Conservation (phyloP, 1,284 basidiomycete genomes). For the Volvariella surrecta region DNA sequence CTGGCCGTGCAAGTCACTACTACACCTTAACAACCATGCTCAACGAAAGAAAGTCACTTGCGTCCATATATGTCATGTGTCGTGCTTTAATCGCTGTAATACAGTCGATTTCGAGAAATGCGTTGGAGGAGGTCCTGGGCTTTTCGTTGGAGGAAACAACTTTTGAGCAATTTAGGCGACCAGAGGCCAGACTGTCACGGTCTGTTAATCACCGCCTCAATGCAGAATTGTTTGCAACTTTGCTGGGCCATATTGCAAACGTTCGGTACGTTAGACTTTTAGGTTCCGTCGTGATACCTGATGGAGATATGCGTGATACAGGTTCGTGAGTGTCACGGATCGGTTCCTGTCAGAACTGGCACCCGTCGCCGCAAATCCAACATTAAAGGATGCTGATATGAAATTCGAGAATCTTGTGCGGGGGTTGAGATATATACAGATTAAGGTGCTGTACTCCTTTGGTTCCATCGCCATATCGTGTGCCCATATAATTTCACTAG, state of each 20-base stretch:
- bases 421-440: conserved; percentile 71
- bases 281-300: conserved; percentile 3
- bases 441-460: conserved; percentile 47
- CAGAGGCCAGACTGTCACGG: conserved; percentile 57
- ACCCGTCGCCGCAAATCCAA: conserved; percentile 64
- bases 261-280: conserved; percentile 41
- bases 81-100: conserved; percentile 76
- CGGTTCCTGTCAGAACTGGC: conserved; percentile 74
- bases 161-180: conserved; percentile 78
- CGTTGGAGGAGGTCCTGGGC: conserved; percentile 69
- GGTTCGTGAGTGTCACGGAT: conserved; percentile 84
- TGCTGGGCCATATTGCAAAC: conserved; percentile 76
- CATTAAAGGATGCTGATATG: conserved; percentile 71
- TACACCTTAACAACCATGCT: conserved; percentile 54
- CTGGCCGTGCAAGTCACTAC: conserved; percentile 28
- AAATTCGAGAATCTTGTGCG: conserved; percentile 78
- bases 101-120: conserved; percentile 64
- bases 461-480: background rate
- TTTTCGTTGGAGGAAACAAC: conserved; percentile 77
- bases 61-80: conserved; percentile 84
- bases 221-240: conserved; percentile 73
- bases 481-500: conserved; percentile 26
- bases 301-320: conserved; percentile 18
- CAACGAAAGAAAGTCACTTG: conserved; percentile 72
- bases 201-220: conserved; percentile 74